phyloP scores from a whole-genome alignment of 768 basidiomycete species.

The Lactarius trivialis region DNA sequence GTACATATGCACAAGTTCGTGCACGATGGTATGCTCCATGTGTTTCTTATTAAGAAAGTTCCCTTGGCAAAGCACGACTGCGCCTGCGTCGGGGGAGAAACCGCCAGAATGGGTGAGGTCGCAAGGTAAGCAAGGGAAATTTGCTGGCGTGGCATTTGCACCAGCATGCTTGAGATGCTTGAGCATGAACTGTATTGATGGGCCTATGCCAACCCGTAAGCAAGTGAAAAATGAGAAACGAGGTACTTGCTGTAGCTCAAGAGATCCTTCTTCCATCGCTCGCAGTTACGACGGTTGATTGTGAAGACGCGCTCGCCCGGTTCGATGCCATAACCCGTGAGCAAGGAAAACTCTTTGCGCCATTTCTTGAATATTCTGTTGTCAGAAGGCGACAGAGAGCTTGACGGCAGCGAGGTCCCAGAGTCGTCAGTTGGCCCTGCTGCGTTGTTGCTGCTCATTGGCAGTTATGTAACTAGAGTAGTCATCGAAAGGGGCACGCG shows the following conservation, averaged over 20 bases:
- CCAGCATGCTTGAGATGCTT: constrained; percentile 79
- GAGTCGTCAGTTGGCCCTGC: background rate
- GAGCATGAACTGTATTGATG: constrained; percentile 83
- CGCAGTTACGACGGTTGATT: constrained; percentile 39
- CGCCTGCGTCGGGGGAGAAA: constrained; percentile 70
- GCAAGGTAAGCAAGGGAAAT: constrained; percentile 84
- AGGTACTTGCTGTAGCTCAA: constrained; percentile 40
- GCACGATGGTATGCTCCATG: constrained; percentile 89
- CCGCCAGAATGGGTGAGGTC: constrained; percentile 69
- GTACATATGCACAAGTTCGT: constrained; percentile 93
- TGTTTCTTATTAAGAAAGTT: constrained; percentile 74
- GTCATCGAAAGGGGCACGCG: background rate
- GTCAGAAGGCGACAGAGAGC: constrained; percentile 17
- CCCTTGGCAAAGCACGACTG: constrained; percentile 81
- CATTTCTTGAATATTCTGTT: constrained; percentile 41
- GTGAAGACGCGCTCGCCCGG: constrained; percentile 37
- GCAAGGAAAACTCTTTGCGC: constrained; percentile 40
- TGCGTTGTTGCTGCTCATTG: constrained; percentile 2
- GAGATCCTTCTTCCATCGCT: constrained; percentile 46
- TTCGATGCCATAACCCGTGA: constrained; percentile 47
- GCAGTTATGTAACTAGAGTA: background rate
- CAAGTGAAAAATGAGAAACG: background rate
- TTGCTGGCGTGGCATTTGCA: constrained; percentile 59
- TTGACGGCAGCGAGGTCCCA: background rate
- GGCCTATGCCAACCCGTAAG: constrained; percentile 46